These are phyloP conservation scores for Acacia crassicarpa DNA, from an alignment of 306 rosid genomes.

Conservation along the genomic window DNA sequence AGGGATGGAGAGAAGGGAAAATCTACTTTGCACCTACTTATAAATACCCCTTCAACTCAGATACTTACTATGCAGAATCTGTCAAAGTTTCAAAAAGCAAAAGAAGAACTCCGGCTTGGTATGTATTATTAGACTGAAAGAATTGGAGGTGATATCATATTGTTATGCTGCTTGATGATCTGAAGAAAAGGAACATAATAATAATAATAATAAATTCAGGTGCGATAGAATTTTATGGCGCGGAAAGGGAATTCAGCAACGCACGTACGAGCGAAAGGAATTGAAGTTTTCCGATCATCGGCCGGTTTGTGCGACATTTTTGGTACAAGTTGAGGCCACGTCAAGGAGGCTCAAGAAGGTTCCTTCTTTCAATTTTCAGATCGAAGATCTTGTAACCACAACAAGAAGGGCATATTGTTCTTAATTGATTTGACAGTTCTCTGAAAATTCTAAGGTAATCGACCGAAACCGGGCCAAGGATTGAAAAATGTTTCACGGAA, in stretches of 20 bases:
- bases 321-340: constrained; percentile 56
- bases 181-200: constrained; percentile 5
- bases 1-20: constrained; percentile 91
- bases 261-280: constrained; percentile 67
- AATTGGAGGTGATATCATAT: background rate
- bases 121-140: background rate
- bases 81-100: constrained; percentile 70
- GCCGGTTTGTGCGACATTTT: constrained; percentile 79
- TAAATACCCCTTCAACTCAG: constrained; percentile 87
- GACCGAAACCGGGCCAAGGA: background rate
- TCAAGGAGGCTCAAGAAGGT: constrained; percentile 45
- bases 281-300: constrained; percentile 85
- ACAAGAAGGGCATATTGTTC: constrained; percentile 40
- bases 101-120: constrained; percentile 99
- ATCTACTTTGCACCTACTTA: constrained; percentile 96
- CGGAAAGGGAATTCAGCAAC: constrained; percentile 75
- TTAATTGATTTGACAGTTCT: constrained; percentile 31
- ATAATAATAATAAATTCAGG: constrained; percentile 53
- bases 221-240: constrained; percentile 95
- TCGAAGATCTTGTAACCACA: constrained; percentile 56
- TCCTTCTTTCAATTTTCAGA: constrained; percentile 45
- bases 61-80: constrained; percentile 70
- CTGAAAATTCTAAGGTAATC: background rate
- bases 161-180: background rate
- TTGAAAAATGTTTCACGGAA: background rate